Evolutionary conservation across 2,329 filamentous ascomycete genomes (phyloP).

Genomic region (Ramularia endophylla): DNA sequence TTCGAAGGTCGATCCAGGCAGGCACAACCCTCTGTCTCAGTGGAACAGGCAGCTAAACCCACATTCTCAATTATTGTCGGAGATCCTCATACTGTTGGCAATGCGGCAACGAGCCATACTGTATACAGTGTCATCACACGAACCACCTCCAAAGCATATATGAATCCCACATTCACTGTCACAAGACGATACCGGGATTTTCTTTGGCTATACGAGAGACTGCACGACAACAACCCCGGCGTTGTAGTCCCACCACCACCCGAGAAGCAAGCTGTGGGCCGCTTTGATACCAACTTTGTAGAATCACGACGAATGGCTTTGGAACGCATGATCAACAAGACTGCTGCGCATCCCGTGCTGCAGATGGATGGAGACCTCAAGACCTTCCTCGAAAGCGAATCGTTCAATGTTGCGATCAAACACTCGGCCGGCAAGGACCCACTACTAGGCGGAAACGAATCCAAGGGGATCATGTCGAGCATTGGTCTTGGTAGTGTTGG

Average conservation of each 20-base stretch:
- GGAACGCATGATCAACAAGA: conserved; percentile 98
- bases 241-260: conserved; percentile 93
- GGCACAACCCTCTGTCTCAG: conserved; percentile 72
- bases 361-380: conserved; percentile 94
- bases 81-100: conserved; percentile 96
- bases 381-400: conserved; percentile 92
- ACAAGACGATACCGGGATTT: conserved; percentile 94
- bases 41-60: conserved; percentile 91
- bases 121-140: conserved; percentile 94
- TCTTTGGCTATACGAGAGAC: conserved; percentile 91
- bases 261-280: conserved; percentile 94
- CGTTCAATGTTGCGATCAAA: conserved; percentile 94
- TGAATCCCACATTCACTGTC: conserved; percentile 85
- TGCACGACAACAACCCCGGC: conserved; percentile 91
- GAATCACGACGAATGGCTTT: conserved; percentile 85
- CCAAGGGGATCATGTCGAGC: conserved; percentile 79
- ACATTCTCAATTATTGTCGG: conserved; percentile 86
- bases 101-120: conserved; percentile 93
- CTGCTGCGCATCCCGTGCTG: conserved; percentile 76
- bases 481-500: conserved; percentile 71
- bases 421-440: conserved; percentile 79
- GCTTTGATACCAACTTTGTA: conserved; percentile 95
- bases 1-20: conserved; percentile 42
- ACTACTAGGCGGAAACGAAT: conserved; percentile 65
- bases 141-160: conserved; percentile 95